These are phyloP conservation scores for Tuber umbilicatum DNA, from an alignment of 495 filamentous ascomycete genomes.

Conservation along the genomic window DNA sequence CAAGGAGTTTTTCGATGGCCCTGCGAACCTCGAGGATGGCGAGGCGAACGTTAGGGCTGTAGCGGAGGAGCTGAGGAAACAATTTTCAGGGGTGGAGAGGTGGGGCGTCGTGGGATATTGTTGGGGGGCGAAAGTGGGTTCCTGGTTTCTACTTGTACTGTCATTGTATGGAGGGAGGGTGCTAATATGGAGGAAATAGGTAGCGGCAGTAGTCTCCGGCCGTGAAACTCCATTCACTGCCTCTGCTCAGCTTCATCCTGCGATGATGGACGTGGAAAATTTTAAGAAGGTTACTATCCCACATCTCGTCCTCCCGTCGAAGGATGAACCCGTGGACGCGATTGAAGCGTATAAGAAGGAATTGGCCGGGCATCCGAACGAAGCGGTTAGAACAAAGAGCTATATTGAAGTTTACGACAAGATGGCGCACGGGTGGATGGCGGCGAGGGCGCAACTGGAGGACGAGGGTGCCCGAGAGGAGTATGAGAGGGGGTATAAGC, in stretches of 20 bases:
- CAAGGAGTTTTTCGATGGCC: slow-evolving; percentile 66
- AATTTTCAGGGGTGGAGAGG: slow-evolving; percentile 57
- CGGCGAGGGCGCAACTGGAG: slow-evolving; percentile 52
- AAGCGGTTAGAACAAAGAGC: slow-evolving; percentile 40
- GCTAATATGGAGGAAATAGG: slow-evolving; percentile 39
- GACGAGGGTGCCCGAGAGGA: slow-evolving; percentile 49
- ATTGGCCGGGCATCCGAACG: slow-evolving; percentile 34
- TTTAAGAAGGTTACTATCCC: slow-evolving; percentile 49
- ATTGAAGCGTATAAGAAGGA: slow-evolving; percentile 46
- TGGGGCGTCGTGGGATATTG: slow-evolving; percentile 92
- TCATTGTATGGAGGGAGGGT: not conserved
- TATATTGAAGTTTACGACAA: slow-evolving; percentile 50
- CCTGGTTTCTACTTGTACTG: slow-evolving; percentile 28
- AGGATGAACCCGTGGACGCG: slow-evolving; percentile 48
- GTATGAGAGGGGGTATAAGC: slow-evolving; percentile 49
- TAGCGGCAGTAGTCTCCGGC: slow-evolving; percentile 55
- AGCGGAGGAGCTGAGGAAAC: slow-evolving; percentile 48
- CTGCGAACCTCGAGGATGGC: slow-evolving; percentile 58
- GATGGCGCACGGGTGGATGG: slow-evolving; percentile 61
- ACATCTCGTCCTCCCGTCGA: slow-evolving; percentile 52
- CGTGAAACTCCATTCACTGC: slow-evolving; percentile 61
- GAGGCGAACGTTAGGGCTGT: slow-evolving; percentile 61
- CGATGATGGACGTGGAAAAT: slow-evolving; percentile 73
- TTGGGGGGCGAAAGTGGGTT: slow-evolving; percentile 79
- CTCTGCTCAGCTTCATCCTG: slow-evolving; percentile 69